Percentiles rank a stretch among this genome's conserved stretches.
These are phyloP conservation scores for Trametes polyzona DNA, from an alignment of 1,284 basidiomycete species.

Conservation along the genomic window DNA sequence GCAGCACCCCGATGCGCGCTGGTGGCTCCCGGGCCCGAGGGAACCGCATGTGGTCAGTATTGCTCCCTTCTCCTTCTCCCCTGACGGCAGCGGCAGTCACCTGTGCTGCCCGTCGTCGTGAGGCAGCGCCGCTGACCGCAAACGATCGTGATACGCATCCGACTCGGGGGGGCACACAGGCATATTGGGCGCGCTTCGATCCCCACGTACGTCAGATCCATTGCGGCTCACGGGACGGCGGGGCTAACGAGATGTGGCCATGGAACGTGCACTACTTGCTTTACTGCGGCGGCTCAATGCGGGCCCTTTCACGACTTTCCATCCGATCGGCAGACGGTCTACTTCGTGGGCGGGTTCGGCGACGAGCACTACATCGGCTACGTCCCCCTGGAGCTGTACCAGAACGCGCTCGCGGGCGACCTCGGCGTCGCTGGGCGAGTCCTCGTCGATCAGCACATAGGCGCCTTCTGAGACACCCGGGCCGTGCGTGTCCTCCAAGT, in stretches of 20 bases:
- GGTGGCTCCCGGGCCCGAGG: constrained; percentile 54
- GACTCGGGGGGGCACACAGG: constrained; percentile 33
- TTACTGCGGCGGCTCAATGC: too few relatives aligned
- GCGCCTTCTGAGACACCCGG: neutral
- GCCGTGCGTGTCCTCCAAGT: too few relatives aligned
- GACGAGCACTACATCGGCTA: constrained; percentile 62
- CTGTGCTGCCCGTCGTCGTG: neutral
- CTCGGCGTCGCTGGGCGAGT: constrained; percentile 23
- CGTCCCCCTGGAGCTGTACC: constrained; percentile 56
- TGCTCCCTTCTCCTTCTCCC: too few relatives aligned
- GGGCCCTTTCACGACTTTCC: too few relatives aligned
- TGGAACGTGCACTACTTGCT: too few relatives aligned
- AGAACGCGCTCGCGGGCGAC: constrained; percentile 27
- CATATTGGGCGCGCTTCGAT: constrained; percentile 61
- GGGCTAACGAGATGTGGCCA: neutral
- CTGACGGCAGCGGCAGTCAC: too few relatives aligned
- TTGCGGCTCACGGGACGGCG: neutral
- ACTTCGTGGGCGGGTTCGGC: constrained; percentile 72
- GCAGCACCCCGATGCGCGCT: constrained; percentile 53
- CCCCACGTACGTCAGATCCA: constrained; percentile 44
- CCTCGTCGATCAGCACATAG: constrained; percentile 23
- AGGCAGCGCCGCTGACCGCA: constrained; percentile 11
- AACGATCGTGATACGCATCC: neutral
- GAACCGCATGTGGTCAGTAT: constrained; percentile 47
- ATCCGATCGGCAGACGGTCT: constrained; percentile 46